Evolutionary conservation across 441 rosid species (phyloP).

Genomic region (Populus hybrid): DNA sequence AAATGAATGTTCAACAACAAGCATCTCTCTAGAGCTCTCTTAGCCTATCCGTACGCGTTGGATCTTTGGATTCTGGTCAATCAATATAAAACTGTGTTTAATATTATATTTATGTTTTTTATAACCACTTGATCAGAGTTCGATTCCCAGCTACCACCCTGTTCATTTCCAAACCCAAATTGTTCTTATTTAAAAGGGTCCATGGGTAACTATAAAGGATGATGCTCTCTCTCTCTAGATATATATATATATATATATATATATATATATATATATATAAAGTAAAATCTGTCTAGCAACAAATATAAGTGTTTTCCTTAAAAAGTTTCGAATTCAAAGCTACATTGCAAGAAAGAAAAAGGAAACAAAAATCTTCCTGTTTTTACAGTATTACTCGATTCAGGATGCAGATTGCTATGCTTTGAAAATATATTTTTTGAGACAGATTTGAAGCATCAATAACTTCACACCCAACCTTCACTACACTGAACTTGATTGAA

Average conservation of each 20-base stretch:
- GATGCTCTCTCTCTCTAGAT: too few relatives aligned
- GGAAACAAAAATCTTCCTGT: background rate
- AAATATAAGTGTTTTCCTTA: background rate
- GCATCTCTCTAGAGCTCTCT: too few relatives aligned
- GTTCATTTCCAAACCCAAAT: background rate
- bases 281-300: too few relatives aligned
- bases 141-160: background rate
- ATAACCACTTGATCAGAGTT: background rate
- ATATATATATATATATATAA: too few relatives aligned
- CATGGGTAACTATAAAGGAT: background rate
- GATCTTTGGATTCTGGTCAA: too few relatives aligned
- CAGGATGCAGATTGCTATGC: background rate
- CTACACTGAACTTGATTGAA: background rate
- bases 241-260: too few relatives aligned
- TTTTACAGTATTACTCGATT: background rate
- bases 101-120: too few relatives aligned
- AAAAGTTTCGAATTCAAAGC: background rate
- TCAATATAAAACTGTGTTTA: too few relatives aligned
- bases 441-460: too few relatives aligned
- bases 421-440: background rate
- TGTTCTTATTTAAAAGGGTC: background rate
- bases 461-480: too few relatives aligned
- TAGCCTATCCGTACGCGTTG: too few relatives aligned
- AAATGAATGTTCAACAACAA: too few relatives aligned
- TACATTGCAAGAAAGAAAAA: background rate